A percentile compares a stretch with the other conserved stretches of the same genome.
Evolutionary conservation across 257 asterid species (phyloP).

Genomic region (Solanum boliviense): DNA sequence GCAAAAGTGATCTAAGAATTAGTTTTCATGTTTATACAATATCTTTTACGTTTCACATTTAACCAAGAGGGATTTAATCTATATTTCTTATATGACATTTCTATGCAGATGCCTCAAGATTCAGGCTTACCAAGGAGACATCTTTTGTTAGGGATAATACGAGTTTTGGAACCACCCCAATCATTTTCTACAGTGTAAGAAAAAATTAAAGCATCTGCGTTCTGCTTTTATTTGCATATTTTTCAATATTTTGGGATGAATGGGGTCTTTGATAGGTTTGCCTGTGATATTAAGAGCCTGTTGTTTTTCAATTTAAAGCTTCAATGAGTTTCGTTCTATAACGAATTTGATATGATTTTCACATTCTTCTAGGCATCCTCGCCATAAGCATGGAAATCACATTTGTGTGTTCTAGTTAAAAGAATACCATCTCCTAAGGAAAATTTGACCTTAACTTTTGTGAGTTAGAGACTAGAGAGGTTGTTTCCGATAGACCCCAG

Average conservation of each 20-base stretch:
- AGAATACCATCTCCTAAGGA: neutral
- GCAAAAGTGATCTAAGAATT: neutral
- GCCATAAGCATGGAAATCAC: neutral
- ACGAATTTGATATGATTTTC: neutral
- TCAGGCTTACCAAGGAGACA: conserved; percentile 89
- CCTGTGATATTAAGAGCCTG: neutral
- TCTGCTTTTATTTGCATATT: neutral
- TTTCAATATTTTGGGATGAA: neutral
- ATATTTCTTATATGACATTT: neutral
- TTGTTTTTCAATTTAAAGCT: neutral
- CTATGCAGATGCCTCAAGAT: conserved; percentile 58
- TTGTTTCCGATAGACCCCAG: neutral
- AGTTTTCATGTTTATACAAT: neutral
- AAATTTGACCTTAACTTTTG: neutral
- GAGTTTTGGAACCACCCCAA: conserved; percentile 52
- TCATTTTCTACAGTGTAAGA: conserved; percentile 68
- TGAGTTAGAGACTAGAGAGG: neutral
- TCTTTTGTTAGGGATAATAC: conserved; percentile 82
- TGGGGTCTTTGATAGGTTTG: neutral
- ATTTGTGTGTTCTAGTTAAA: neutral
- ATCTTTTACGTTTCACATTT: neutral
- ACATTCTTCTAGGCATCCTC: neutral
- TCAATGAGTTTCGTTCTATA: neutral
- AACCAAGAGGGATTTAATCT: neutral
- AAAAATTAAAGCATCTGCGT: neutral